Base-by-base conservation (phyloP, 805 yeast species). In the Zygoascus biomembranicola region DNA sequence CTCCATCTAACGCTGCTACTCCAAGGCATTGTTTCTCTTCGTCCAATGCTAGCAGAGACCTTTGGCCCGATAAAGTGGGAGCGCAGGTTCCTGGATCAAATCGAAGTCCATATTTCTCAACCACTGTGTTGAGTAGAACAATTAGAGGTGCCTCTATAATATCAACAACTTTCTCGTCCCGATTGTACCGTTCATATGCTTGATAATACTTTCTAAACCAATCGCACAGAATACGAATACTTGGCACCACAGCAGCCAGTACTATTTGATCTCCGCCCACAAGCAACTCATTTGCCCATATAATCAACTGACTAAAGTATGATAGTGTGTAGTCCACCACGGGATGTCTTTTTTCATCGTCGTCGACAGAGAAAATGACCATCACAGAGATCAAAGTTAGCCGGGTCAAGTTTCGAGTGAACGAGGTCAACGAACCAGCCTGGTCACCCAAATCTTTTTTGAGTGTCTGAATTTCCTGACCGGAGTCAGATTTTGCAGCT, bases 1-100 rank as follows among this genome's bases (percentile, higher is more conserved):
- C 56, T 5, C 53, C 54, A 16, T 47, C 18, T 19, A 55, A 23
- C 13, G 54, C 49, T n/a, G 49, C 47, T 2, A 56, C 16, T 9
- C 57, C 57, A 43, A 58, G 46, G 42, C 57, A 46, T 41, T 54
- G 49, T 16, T 37, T 45, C 50, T 57, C 61, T 28, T 58, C 61
- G 31, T 56, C 55, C 31, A 52, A 52, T 8, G 41, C 28, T 16
- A 49, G 47, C 14, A 37, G 46, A 4, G 49, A 43, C 9, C 46
- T 23, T 14, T 35, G 50, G 20, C 54, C 54, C 8, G 51, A 37
- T 18, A 43, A 31, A 31, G 52, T 50, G 16, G 47, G 52, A 5
- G 51, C 57, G 1, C 58, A 56, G n/a, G 58, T 55, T 11, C 32
- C 20, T 10, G 53, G 47, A 32, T 57, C 60, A 41, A 57, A 57